A percentile compares a stretch with the other conserved stretches of the same genome.
phyloP scores from a whole-genome alignment of 2,329 filamentous ascomycete species.

The Furcasterigmium sp. region DNA sequence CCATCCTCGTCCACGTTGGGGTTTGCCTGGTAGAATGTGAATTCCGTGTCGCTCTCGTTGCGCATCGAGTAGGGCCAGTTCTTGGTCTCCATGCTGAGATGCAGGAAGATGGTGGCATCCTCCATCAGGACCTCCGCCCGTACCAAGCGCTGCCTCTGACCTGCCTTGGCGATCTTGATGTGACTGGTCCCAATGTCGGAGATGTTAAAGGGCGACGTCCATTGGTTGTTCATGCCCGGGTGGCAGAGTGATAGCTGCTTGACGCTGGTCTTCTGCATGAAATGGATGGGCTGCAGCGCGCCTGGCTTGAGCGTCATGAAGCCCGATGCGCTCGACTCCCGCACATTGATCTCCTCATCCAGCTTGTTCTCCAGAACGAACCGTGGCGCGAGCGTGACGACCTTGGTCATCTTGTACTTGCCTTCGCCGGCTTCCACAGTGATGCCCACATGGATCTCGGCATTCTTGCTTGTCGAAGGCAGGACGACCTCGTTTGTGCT shows the following conservation, averaged over 20 bases:
- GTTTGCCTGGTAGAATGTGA: slow-evolving; percentile 93
- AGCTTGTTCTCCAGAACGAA: slow-evolving; percentile 94
- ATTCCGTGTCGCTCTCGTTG: slow-evolving; percentile 95
- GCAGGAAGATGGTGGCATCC: slow-evolving; percentile 86
- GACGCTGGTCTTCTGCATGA: slow-evolving; percentile 73
- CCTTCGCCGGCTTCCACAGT: slow-evolving; percentile 87
- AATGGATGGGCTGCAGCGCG: slow-evolving; percentile 82
- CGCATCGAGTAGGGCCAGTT: slow-evolving; percentile 99
- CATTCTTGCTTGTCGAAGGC: slow-evolving; percentile 61
- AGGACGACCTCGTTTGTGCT: slow-evolving; percentile 86
- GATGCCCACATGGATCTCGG: slow-evolving; percentile 87
- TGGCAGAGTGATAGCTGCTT: slow-evolving; percentile 94
- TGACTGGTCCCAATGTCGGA: slow-evolving; percentile 89
- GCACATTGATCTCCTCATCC: slow-evolving; percentile 79
- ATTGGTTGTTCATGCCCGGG: slow-evolving; percentile 90
- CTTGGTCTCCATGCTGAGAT: slow-evolving; percentile 84
- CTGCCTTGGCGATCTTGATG: slow-evolving; percentile 86
- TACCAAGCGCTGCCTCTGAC: slow-evolving; percentile 82
- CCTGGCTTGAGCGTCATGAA: slow-evolving; percentile 72
- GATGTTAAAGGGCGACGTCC: slow-evolving; percentile 97
- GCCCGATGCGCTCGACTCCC: slow-evolving; percentile 87
- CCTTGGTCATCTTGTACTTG: slow-evolving; percentile 96
- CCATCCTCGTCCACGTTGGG: slow-evolving; percentile 92
- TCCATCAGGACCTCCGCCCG: slow-evolving; percentile 89
- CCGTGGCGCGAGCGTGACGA: slow-evolving; percentile 85